phyloP scores from a whole-genome alignment of 305 asterid species.

The Petunia hybrid region DNA sequence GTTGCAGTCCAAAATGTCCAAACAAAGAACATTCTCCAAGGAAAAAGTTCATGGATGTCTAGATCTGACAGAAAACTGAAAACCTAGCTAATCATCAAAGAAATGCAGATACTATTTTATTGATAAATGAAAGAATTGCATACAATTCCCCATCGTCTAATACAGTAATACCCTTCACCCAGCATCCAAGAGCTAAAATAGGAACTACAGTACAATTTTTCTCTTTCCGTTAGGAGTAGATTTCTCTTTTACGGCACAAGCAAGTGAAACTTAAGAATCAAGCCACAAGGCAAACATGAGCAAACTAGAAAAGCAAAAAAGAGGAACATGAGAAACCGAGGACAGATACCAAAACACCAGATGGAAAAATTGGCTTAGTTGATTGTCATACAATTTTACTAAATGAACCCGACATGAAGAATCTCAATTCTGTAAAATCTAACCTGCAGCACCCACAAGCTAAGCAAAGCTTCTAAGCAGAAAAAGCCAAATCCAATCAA shows the following conservation, averaged over 20 bases:
- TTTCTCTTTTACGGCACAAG: conserved; percentile 7
- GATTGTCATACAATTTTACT: not conserved
- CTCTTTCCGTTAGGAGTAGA: not conserved
- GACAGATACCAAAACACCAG: conserved; percentile 25
- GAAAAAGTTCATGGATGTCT: not conserved
- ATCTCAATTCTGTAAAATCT: conserved; percentile 40
- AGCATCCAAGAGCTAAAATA: conserved; percentile 13
- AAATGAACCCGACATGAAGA: conserved; percentile 23
- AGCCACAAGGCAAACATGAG: conserved; percentile 17
- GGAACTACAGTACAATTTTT: not conserved
- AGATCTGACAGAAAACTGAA: not conserved
- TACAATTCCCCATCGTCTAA: not conserved
- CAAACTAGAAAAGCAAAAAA: conserved; percentile 12
- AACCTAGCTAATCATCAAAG: not conserved
- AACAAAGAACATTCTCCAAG: not conserved
- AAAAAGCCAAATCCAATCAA: conserved; percentile 89
- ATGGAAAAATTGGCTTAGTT: not conserved
- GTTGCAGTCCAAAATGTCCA: not conserved
- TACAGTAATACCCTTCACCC: not conserved
- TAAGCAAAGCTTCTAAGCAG: conserved; percentile 85
- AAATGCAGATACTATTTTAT: conserved; percentile 3
- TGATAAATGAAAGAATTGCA: not conserved
- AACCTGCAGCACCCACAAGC: conserved; percentile 99
- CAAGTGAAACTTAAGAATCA: conserved; percentile 9
- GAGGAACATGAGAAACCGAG: not conserved